Percentiles rank a stretch among this genome's conserved stretches.
Conservation (phyloP, 495 filamentous ascomycete genomes). For the Penicillium odoratum region DNA sequence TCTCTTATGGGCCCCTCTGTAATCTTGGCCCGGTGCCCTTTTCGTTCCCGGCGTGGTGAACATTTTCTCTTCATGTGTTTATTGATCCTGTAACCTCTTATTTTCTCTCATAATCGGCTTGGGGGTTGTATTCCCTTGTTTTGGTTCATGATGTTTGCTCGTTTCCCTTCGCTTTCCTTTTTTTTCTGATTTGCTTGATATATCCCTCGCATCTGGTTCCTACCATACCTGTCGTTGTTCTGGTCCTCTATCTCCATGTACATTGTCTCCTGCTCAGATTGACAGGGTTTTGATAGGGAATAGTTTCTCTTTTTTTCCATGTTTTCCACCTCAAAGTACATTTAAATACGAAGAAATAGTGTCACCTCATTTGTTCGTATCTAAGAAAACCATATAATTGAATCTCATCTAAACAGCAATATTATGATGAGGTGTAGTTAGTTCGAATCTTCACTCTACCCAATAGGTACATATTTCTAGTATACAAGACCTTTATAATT, state of each 20-base stretch:
- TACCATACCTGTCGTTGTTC: constrained; percentile 18
- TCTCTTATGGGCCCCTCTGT: constrained; percentile 17
- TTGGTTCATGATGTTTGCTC: constrained; percentile 8
- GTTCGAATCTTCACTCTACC: too few relatives aligned
- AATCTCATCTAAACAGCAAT: not conserved
- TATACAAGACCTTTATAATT: not conserved
- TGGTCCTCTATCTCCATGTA: constrained; percentile 8
- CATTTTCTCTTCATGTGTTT: constrained; percentile 29
- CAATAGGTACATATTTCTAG: not conserved
- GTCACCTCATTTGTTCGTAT: constrained; percentile 1
- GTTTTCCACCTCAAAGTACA: not conserved
- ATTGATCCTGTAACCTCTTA: constrained; percentile 19
- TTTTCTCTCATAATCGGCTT: constrained; percentile 15
- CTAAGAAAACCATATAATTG: not conserved
- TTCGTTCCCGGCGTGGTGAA: constrained; percentile 30
- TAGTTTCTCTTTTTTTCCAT: constrained; percentile 1
- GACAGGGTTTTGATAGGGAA: constrained; percentile 3
- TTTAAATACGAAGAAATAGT: constrained; percentile 7
- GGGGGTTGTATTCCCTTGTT: constrained; percentile 11
- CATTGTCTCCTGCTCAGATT: constrained; percentile 9
- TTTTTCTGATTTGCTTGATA: constrained; percentile 23
- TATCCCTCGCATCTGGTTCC: constrained; percentile 29
- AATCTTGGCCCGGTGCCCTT: constrained; percentile 19
- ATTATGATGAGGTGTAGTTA: not conserved
- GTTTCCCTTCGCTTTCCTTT: constrained; percentile 7